Evolutionary conservation across 1,139 yeast genomes (phyloP), one percentile per base, ranked within the genome.

Genomic region (Pneumocystis wakefieldiae): DNA sequence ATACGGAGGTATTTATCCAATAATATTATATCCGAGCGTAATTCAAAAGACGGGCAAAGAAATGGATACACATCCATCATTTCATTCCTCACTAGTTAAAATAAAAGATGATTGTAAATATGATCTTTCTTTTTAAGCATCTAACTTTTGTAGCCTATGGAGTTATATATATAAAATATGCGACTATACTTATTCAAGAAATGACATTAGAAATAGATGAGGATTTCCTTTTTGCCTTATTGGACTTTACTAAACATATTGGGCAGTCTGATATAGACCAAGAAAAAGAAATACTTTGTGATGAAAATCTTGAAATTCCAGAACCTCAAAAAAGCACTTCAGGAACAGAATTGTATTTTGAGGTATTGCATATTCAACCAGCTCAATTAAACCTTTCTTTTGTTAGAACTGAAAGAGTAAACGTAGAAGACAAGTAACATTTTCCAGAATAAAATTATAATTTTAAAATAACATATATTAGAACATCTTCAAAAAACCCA

Each of bases 151-250:
- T 37, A 57, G 78, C 87, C 10, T 96, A 91, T 73, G 98, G 98
- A 35, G 94, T 94, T 14, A 75, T 85, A 19, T 91, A 87, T 71
- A 83, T 91, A 71, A 94, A 94, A 73, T 91, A 90, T 75, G 96
- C 97, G 0, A 91, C 98, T 0, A 72, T 88, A 1, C 76, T 94
- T 65, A 74, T 94, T 63, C 98, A 94, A 74, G 97, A 92, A 71
- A 81, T 94, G 81, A 85, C 97, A 0, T 76, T 92, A 63, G 97
- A 92, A 70, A 81, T 92, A 62, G 98, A 94, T 73, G 98, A 94
- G 73, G 97, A 91, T 72, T 90, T 94, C 73, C 74, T 92, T 69
- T 85, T 86, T 74, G 90, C 96, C 0, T 73, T 91, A 64, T 73
- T 91, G 62, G 96, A 91, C 63, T 90, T 90, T 71, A 78, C 86